Percentiles rank a stretch among this genome's conserved stretches.
phyloP scores from a whole-genome alignment of 352 stramenopile species.

The Globisporangium carolinianum region DNA sequence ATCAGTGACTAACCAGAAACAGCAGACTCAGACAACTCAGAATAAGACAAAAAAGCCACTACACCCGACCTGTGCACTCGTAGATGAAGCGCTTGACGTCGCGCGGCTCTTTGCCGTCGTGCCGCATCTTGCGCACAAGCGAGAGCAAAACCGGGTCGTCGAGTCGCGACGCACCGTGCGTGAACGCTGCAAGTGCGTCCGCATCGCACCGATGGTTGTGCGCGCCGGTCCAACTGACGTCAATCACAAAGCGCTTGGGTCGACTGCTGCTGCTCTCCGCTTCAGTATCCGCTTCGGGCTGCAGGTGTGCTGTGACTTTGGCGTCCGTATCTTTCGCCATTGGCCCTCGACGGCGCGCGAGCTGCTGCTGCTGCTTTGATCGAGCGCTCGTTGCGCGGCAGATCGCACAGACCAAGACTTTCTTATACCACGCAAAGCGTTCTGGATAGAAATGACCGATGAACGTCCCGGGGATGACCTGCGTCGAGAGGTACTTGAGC shows the following conservation, averaged over 20 bases:
- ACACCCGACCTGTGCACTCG: conserved; percentile 2
- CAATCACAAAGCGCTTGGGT: conserved; percentile 2
- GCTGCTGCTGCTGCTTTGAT: not conserved
- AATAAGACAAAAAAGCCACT: not conserved
- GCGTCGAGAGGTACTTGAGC: conserved; percentile 5
- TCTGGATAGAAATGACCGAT: conserved; percentile 6
- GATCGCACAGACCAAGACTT: conserved; percentile 6
- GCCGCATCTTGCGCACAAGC: conserved; percentile 6
- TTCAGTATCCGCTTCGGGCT: not conserved
- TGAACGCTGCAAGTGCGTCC: conserved; percentile 1
- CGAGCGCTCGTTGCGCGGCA: conserved; percentile 1
- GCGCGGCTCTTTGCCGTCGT: conserved; percentile 4
- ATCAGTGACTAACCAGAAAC: not conserved
- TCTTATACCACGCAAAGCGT: conserved; percentile 7
- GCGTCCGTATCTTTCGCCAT: conserved; percentile 2
- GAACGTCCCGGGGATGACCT: conserved; percentile 5
- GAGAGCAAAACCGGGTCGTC: conserved; percentile 9
- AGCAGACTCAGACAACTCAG: not conserved
- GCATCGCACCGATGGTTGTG: conserved; percentile 6
- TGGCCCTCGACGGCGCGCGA: not conserved
- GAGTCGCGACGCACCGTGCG: conserved; percentile 1
- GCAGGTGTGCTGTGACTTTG: conserved; percentile 5
- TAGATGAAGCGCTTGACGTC: conserved; percentile 8
- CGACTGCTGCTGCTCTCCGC: not conserved
- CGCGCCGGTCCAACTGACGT: conserved; percentile 5